Evolutionary conservation across 2,329 filamentous ascomycete species (phyloP), one percentile per base, ranked within the genome.

Genomic region (Cytospora schulzeri): DNA sequence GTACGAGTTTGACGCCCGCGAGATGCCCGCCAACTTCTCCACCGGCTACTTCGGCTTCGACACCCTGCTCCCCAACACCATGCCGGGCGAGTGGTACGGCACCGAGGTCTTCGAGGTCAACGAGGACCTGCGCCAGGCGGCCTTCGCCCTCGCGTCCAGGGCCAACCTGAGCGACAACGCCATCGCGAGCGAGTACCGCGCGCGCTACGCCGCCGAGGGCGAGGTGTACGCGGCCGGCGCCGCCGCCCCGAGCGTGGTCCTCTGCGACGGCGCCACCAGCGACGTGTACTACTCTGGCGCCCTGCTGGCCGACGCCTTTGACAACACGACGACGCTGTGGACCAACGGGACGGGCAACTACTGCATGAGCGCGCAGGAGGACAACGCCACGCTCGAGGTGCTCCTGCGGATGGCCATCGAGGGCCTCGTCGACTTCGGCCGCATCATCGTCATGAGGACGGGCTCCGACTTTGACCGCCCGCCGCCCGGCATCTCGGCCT

Each of bases 361-460:
- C 76, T 91, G 89, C 77, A 85, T 88, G 75, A 89, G 84, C 52
- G 88, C 88, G 0, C 89, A 91, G 73, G 90, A 92, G 74, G 89
- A 92, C 72, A 91, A 88, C 70, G 89, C 88, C 0, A 84, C 84
- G 0, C 81, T 91, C 1, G 88, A 89, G 69, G 88, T 84, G 6
- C 77, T 92, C 31, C 75, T 91, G 24, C 83, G 89, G 15, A 83
- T 82, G 1, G 83, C 86, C 0, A 75, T 83, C 26, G 78, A 80
- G 67, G 81, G 83, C 2, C 71, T 85, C 5, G 83, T 88, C 4
- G 90, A 92, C 73, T 92, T 90, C 74, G 74, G 79, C 6, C 83
- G 90, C 3, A 82, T 90, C 67, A 88, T 92, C 62, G 75, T 91
- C 65, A 85, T 91, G 82, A 83, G 90, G 31, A 87, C 87, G 0